Evolutionary conservation across 345 rosid species (phyloP), one percentile per base, ranked within the genome.

Genomic region (Aquilaria sinensis): DNA sequence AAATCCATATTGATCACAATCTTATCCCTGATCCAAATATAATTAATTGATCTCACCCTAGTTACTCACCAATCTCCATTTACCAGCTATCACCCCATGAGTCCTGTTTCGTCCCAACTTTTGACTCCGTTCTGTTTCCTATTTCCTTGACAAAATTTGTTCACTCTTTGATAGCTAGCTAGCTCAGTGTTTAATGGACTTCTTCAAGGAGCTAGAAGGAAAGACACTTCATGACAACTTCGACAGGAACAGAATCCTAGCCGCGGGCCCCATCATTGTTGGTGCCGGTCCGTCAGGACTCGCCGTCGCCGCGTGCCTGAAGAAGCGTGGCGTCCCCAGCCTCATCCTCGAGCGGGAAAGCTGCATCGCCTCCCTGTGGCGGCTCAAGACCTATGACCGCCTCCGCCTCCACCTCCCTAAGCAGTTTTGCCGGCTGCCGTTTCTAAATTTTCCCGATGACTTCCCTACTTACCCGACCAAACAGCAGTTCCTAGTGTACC

Each of bases 341-440:
- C 66, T 87, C 77, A 84, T 89, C 65, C 86, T 92, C 3, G 98
- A 92, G 66, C 80, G 81, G 63, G 76, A 77, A 11, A 57, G 70
- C 66, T 83, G 95, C 53, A 74, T 92, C 65, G 96, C 90, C 16
- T 85, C 96, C 15, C 59, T 89, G 37, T 92, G 98, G 98, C 71
- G 87, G 51, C 78, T 58, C 65, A 89, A 81, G 67, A 89, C 98
- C 60, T 92, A 92, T 14, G 96, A 89, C 66, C 96, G 96, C 64
- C 96, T 92, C 45, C 76, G 88, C 13, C 88, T 92, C 65, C 98
- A 89, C 68, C 90, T 89, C n/a, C 96, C 98, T 0, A 92, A 89
- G 70, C 77, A 84, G 10, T 87, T 80, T 63, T 92, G 98, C 53
- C 79, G 85, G 70, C 92, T 92, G 47, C 95, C 96, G 6, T 67